Evolutionary conservation across 805 yeast genomes (phyloP).

Genomic region (Hanseniaspora vineae): DNA sequence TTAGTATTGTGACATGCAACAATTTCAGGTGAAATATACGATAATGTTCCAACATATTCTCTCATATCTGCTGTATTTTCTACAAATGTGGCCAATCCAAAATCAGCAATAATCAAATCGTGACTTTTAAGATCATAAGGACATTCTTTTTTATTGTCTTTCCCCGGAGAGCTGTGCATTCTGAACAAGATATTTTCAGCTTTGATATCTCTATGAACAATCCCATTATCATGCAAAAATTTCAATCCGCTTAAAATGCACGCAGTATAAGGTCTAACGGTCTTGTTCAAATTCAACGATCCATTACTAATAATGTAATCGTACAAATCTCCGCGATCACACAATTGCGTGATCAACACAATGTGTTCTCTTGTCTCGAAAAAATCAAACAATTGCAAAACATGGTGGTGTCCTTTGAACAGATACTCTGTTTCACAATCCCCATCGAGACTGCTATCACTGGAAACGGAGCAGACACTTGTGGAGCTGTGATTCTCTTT

Average conservation of each 20-base stretch:
- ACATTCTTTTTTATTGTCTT: conserved; percentile 21
- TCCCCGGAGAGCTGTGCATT: conserved; percentile 7
- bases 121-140: conserved; percentile 31
- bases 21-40: conserved; percentile 68
- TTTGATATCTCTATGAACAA: conserved; percentile 61
- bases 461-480: too few species aligned
- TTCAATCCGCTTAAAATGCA: conserved; percentile 42
- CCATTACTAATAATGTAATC: conserved; percentile 39
- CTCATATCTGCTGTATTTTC: conserved; percentile 24
- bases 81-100: conserved; percentile 48
- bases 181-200: conserved; percentile 57
- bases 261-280: conserved; percentile 36
- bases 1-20: conserved; percentile 26
- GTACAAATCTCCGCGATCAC: conserved; percentile 56
- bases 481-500: not conserved
- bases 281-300: conserved; percentile 31
- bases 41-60: conserved; percentile 54
- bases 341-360: conserved; percentile 51
- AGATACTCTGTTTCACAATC: conserved; percentile 5
- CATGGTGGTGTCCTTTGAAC: conserved; percentile 30
- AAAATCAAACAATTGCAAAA: conserved; percentile 51
- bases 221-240: conserved; percentile 43
- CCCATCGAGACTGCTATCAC: not conserved
- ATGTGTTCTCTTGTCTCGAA: conserved; percentile 52
- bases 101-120: conserved; percentile 27